Percentiles rank a stretch among this genome's conserved stretches.
Conservation (phyloP, 768 basidiomycete genomes). For the Leccinum broughii region DNA sequence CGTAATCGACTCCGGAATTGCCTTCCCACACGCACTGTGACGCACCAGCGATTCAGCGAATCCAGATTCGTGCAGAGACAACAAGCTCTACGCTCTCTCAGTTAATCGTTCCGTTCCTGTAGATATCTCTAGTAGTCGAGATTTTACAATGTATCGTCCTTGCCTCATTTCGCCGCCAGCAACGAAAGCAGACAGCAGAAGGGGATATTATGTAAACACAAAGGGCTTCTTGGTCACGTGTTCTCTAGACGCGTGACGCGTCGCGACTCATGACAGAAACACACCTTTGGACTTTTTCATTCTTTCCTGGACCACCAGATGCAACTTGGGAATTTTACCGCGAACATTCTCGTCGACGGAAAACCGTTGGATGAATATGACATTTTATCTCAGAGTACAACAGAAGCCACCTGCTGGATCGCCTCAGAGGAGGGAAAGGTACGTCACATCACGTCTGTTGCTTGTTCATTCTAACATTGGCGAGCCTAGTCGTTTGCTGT, state of each 20-base stretch:
- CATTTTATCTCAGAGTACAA: background rate
- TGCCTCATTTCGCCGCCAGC: slow-evolving; percentile 8
- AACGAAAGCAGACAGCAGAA: too few species aligned
- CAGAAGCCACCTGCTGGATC: background rate
- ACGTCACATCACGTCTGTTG: background rate
- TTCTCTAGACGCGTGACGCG: slow-evolving; percentile 31
- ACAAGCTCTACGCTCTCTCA: too few species aligned
- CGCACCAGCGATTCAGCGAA: too few species aligned
- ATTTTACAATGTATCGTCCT: slow-evolving; percentile 50
- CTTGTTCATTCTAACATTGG: background rate
- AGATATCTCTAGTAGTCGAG: slow-evolving; percentile 33
- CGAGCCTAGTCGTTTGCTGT: background rate
- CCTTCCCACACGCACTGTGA: too few species aligned
- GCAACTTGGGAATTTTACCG: background rate
- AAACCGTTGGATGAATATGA: background rate
- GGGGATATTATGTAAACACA: slow-evolving; percentile 36
- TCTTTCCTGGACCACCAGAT: background rate
- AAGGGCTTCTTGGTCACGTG: slow-evolving; percentile 57
- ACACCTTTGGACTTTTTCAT: background rate
- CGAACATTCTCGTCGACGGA: background rate
- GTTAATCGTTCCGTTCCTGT: too few species aligned
- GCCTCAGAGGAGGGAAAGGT: background rate
- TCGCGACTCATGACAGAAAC: too few species aligned
- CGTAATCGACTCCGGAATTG: too few species aligned
- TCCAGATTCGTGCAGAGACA: too few species aligned